Percentiles rank a stretch among this genome's conserved stretches.
These are phyloP conservation scores for Euphorbia celastroides DNA, from an alignment of 441 rosid species.

Conservation along the genomic window DNA sequence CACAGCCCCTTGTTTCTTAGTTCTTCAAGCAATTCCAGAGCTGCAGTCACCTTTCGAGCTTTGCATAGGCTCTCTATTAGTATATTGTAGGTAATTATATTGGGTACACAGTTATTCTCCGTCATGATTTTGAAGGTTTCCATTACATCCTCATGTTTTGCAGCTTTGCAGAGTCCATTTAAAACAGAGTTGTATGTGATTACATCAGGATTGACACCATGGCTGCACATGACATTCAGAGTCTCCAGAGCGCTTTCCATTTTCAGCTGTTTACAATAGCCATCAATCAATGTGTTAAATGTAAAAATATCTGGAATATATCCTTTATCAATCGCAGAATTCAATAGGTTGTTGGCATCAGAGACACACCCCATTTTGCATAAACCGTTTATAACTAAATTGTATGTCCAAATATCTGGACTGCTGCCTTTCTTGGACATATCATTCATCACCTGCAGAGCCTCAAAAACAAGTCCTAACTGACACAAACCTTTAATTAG, in stretches of 20 bases:
- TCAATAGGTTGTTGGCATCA: slow-evolving; percentile 65
- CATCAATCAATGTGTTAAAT: slow-evolving; percentile 84
- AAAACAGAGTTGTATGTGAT: slow-evolving; percentile 83
- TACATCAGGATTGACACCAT: slow-evolving; percentile 69
- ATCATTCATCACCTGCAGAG: slow-evolving; percentile 64
- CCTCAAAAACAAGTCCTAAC: slow-evolving; percentile 72
- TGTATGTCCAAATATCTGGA: slow-evolving; percentile 78
- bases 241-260: slow-evolving; percentile 66
- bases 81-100: slow-evolving; percentile 70
- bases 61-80: slow-evolving; percentile 83
- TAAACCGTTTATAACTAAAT: slow-evolving; percentile 69
- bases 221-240: slow-evolving; percentile 56
- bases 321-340: slow-evolving; percentile 66
- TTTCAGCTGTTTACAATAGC: slow-evolving; percentile 70
- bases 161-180: slow-evolving; percentile 86
- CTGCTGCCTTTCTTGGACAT: slow-evolving; percentile 58
- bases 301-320: slow-evolving; percentile 76
- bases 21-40: slow-evolving; percentile 54
- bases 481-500: slow-evolving; percentile 68
- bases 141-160: slow-evolving; percentile 70
- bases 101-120: slow-evolving; percentile 70
- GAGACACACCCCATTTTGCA: slow-evolving; percentile 92
- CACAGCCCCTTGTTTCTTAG: slow-evolving; percentile 46
- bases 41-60: slow-evolving; percentile 57
- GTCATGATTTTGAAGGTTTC: slow-evolving; percentile 63